A percentile compares a stretch with the other conserved stretches of the same genome.
Evolutionary conservation across 306 rosid species (phyloP).

Genomic region (Albizia julibrissin): DNA sequence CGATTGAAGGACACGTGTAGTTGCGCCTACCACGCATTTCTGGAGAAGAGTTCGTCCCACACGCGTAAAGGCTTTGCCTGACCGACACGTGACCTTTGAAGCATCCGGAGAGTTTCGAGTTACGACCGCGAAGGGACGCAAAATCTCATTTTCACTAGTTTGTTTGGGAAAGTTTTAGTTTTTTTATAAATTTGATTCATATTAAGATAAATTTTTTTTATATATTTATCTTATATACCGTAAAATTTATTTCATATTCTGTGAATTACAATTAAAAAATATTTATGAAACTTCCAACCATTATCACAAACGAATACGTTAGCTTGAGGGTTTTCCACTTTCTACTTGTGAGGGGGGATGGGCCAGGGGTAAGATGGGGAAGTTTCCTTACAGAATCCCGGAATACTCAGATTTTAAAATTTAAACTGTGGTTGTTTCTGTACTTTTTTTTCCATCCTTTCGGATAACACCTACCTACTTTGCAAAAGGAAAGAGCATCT

Average conservation of each 20-base stretch:
- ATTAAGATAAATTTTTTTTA: too few relatives aligned
- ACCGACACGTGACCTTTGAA: slow-evolving; percentile 49
- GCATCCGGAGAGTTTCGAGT: background rate
- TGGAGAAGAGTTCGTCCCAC: slow-evolving; percentile 16
- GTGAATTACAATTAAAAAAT: too few relatives aligned
- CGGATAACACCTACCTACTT: slow-evolving; percentile 25
- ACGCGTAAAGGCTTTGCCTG: slow-evolving; percentile 25
- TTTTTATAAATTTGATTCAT: too few relatives aligned
- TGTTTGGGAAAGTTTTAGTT: too few relatives aligned
- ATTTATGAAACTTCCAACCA: too few relatives aligned
- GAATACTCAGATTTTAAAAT: background rate
- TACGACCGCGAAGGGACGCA: background rate
- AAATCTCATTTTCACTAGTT: slow-evolving; percentile 31
- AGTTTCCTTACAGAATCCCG: background rate
- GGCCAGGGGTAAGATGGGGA: slow-evolving; percentile 23
- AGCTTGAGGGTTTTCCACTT: background rate
- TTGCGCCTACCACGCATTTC: background rate
- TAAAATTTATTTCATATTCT: too few relatives aligned
- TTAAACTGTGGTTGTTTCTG: background rate
- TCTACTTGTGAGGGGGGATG: background rate
- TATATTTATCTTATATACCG: too few relatives aligned
- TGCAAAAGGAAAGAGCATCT: too few relatives aligned
- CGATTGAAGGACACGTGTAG: slow-evolving; percentile 45
- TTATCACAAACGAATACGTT: too few relatives aligned
- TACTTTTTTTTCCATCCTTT: too few relatives aligned